Base-by-base conservation (phyloP, 2,329 filamentous ascomycete species). In the Sporothrix euskadiensis region DNA sequence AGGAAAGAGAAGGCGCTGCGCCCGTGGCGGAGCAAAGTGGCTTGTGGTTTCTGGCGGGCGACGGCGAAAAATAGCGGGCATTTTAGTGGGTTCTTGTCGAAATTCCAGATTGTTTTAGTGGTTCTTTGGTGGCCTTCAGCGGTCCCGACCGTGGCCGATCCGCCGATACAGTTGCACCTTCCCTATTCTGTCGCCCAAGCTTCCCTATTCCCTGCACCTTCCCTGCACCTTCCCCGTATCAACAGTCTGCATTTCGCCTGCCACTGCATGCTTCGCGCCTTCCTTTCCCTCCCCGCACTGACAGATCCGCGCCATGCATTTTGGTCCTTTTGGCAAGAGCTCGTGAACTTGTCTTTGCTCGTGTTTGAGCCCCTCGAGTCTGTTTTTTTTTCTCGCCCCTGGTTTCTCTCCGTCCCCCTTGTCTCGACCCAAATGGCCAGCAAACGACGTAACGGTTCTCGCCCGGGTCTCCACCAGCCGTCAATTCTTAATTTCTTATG, bases 21-120 rank as follows among this genome's bases (percentile, higher is more conserved):
- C 61, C 61, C 61, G 61, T 66, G 61, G 61, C 61, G 61, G 61
- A 66, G 61, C 61, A 47, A 49, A 6, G 39, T 30, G 39, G 61
- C 61, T 47, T 66, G 61, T 49, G 59, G 39, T 66, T 66, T 44
- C 26, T 61, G 57, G 57, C 14, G 22, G 32, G 32, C 57, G 16
- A n/a, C 39, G 4, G 57, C 35, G 57, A 32, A 32, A 10, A 30
- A 56, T 30, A 56, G 52, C 26, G 22, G 52, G 26, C 3, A 8
- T 35, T 52, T 52, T 52, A 52, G 47, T 52, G 47, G 47, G 47
- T 19, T 52, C 10, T n/a, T 14, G 5, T 16, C 47, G 16, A 52
- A n/a, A 4, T n/a, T 52, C 19, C 12, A 19, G 47, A 16, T 19
- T 14, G n/a, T 56, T 9, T 52, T 68, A 68, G 65, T 47, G 12